Percentiles rank a stretch among this genome's conserved stretches.
Evolutionary conservation across 257 asterid species (phyloP).

Genomic region (Cordia subcordata): DNA sequence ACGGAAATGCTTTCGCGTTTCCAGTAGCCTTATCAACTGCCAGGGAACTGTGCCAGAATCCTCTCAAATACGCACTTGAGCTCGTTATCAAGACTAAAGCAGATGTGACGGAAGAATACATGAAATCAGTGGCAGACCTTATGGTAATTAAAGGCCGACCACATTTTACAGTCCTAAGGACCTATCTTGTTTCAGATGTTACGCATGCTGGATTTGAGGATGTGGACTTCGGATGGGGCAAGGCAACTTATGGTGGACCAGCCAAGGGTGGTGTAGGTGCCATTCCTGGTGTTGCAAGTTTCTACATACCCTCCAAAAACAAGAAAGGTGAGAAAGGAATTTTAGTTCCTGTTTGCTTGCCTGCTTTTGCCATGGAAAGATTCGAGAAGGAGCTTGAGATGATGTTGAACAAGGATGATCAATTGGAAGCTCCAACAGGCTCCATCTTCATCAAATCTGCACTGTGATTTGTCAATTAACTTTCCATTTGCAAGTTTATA

Average conservation of each 20-base stretch:
- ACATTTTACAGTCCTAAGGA: neutral
- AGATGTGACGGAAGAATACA: neutral
- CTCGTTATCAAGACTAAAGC: conserved; percentile 1
- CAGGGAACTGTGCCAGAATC: neutral
- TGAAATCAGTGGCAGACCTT: no score
- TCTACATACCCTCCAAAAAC: neutral
- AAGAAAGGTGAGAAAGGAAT: neutral
- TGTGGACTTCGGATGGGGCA: conserved; percentile 13
- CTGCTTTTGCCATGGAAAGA: conserved; percentile 1
- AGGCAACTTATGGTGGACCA: conserved; percentile 5
- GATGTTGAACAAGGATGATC: no score
- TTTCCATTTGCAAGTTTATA: no score
- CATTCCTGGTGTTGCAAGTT: neutral
- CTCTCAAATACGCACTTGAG: conserved; percentile 5
- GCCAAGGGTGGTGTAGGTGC: neutral
- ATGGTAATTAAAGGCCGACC: conserved; percentile 8
- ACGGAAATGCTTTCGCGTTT: neutral
- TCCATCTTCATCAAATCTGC: no score
- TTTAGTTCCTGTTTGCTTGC: conserved; percentile 6
- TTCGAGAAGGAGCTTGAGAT: no score
- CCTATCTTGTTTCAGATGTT: conserved; percentile 4
- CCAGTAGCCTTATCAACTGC: neutral
- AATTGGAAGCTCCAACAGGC: no score
- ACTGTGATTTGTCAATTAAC: no score
- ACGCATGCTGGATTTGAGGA: neutral